Conservation (phyloP, 2,329 filamentous ascomycete species). For the Cercospora zeae-maydis region DNA sequence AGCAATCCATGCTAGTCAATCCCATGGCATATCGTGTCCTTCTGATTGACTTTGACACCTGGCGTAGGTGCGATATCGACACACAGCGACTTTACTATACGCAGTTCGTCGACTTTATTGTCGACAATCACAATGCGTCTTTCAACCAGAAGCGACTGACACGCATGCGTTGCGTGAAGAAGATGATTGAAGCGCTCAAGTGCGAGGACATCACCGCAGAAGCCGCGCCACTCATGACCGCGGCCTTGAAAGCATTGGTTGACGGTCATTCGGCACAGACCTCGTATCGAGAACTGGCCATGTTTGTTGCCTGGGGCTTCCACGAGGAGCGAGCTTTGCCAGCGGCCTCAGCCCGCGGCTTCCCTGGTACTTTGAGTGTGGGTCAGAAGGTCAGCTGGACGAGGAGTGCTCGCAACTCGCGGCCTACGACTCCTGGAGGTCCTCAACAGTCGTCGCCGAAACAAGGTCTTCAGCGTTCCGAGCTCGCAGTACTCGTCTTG, state of each 20-base stretch:
- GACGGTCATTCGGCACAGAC: slow-evolving; percentile 78
- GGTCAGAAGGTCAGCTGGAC: slow-evolving; percentile 31
- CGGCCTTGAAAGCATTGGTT: slow-evolving; percentile 74
- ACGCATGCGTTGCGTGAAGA: slow-evolving; percentile 89
- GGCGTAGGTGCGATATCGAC: slow-evolving; percentile 72
- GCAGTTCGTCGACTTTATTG: slow-evolving; percentile 83
- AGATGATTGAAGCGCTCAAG: slow-evolving; percentile 85
- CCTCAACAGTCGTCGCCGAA: slow-evolving; percentile 2
- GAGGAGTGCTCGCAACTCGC: slow-evolving; percentile 23
- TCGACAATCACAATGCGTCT: slow-evolving; percentile 84
- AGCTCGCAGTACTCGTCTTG: slow-evolving; percentile 32
- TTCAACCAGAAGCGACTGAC: slow-evolving; percentile 86
- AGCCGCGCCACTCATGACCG: slow-evolving; percentile 71
- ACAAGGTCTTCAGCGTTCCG: slow-evolving; percentile 26
- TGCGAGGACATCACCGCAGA: slow-evolving; percentile 71
- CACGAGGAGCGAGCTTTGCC: slow-evolving; percentile 56
- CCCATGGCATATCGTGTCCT: slow-evolving; percentile 89
- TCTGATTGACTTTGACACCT: slow-evolving; percentile 88
- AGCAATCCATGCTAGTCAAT: slow-evolving; percentile 91
- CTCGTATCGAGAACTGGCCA: slow-evolving; percentile 77
- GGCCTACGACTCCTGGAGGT: slow-evolving; percentile 30
- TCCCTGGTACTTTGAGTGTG: slow-evolving; percentile 30
- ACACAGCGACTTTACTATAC: slow-evolving; percentile 89
- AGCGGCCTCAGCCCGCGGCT: slow-evolving; percentile 23
- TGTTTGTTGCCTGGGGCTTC: slow-evolving; percentile 90